A percentile compares a stretch with the other conserved stretches of the same genome.
These are phyloP conservation scores for Talaromyces sp. DNA, from an alignment of 2,329 filamentous ascomycete genomes.

Conservation along the genomic window DNA sequence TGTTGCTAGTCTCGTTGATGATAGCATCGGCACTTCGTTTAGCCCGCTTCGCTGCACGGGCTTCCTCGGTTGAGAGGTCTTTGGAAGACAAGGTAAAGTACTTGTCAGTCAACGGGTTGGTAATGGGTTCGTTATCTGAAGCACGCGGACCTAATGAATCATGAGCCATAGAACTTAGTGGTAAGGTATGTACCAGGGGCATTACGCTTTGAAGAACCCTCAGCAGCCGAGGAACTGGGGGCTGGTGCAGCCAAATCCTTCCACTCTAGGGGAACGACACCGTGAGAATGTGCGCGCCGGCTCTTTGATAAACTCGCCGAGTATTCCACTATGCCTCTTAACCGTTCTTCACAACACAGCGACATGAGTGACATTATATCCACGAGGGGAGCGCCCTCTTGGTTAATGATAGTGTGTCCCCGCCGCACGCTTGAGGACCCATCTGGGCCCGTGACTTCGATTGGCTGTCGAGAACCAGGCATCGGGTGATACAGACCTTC, in stretches of 20 bases:
- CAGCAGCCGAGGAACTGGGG: conserved; percentile 26
- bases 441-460: conserved; percentile 56
- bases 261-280: conserved; percentile 73
- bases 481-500: conserved; percentile 49
- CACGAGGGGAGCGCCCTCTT: conserved; percentile 62
- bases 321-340: conserved; percentile 74
- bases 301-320: conserved; percentile 65
- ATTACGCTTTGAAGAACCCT: conserved; percentile 38
- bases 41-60: conserved; percentile 62
- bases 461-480: conserved; percentile 38
- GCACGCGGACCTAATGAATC: conserved; percentile 29
- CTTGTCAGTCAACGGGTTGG: conserved; percentile 42
- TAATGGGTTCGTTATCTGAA: conserved; percentile 37
- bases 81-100: conserved; percentile 60
- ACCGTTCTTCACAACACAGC: conserved; percentile 73
- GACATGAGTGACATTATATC: conserved; percentile 81
- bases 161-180: neutral
- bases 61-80: conserved; percentile 70
- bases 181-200: neutral
- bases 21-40: conserved; percentile 56
- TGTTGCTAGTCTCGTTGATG: conserved; percentile 43
- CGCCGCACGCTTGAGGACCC: conserved; percentile 58
- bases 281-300: conserved; percentile 74
- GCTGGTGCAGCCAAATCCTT: conserved; percentile 57
- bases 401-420: conserved; percentile 68